Evolutionary conservation across 2,329 filamentous ascomycete species (phyloP).

Genomic region (Ascochyta clinopodiicola): DNA sequence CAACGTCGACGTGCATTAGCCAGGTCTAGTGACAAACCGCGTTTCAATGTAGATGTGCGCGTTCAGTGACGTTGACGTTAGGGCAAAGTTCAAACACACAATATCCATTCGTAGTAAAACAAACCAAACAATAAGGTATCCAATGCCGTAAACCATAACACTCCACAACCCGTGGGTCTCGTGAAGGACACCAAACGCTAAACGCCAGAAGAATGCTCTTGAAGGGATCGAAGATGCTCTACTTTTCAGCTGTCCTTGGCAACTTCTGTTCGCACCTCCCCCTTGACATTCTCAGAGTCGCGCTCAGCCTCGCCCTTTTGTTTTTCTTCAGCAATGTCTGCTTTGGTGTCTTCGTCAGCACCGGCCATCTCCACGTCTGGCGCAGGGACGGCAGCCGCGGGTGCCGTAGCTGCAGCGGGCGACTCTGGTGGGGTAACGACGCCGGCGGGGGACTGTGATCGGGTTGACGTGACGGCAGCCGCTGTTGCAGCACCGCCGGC

Average conservation of each 20-base stretch:
- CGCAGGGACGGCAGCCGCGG: slow-evolving; percentile 21
- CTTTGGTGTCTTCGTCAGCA: slow-evolving; percentile 26
- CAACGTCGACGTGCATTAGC: slow-evolving; percentile 6
- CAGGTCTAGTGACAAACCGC: background rate
- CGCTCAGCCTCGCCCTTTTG: slow-evolving; percentile 36
- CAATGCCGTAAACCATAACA: slow-evolving; percentile 27
- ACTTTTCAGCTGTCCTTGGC: slow-evolving; percentile 28
- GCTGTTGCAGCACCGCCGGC: slow-evolving; percentile 23
- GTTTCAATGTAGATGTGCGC: background rate
- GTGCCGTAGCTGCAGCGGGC: slow-evolving; percentile 20
- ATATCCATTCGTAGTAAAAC: too few species aligned
- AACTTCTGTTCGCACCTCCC: slow-evolving; percentile 38
- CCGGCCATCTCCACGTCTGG: slow-evolving; percentile 45
- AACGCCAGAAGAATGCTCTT: slow-evolving; percentile 21
- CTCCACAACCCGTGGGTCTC: slow-evolving; percentile 10
- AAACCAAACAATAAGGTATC: slow-evolving; percentile 24
- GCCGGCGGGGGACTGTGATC: slow-evolving; percentile 39
- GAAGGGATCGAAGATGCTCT: background rate
- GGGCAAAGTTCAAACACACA: too few species aligned
- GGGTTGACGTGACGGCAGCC: slow-evolving; percentile 21
- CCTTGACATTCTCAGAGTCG: slow-evolving; percentile 40
- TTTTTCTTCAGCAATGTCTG: slow-evolving; percentile 29
- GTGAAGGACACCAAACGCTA: slow-evolving; percentile 14
- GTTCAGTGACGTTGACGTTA: background rate
- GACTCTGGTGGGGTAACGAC: slow-evolving; percentile 48